phyloP scores from a whole-genome alignment of 2,329 filamentous ascomycete species.

The Myriosclerotinia scirpicola region DNA sequence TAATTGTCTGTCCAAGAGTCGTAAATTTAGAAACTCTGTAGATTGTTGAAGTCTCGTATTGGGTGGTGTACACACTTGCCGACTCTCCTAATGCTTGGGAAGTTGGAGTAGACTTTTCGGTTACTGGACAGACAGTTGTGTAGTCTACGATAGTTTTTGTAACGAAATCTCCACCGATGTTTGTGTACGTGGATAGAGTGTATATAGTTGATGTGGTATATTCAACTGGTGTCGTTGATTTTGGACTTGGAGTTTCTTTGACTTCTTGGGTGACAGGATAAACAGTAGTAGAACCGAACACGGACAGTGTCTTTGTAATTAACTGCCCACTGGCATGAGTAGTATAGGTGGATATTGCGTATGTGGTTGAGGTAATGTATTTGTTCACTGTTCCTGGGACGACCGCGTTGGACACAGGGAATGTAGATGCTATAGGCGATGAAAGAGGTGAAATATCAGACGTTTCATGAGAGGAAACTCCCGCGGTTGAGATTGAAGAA shows the following conservation, averaged over 20 bases:
- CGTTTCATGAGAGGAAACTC: not conserved
- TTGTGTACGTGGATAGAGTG: not conserved
- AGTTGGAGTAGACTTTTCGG: not conserved
- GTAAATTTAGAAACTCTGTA: not conserved
- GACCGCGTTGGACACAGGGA: not conserved
- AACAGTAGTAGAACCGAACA: not conserved
- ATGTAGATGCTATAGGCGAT: not conserved
- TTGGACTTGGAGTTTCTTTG: not conserved
- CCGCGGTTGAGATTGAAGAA: not conserved
- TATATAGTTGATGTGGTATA: not conserved
- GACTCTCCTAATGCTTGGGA: not conserved
- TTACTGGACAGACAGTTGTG: not conserved
- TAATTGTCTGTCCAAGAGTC: not conserved
- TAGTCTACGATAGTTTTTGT: constrained; percentile 6
- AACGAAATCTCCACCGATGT: not conserved
- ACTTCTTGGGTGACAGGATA: not conserved
- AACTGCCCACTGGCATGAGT: not conserved
- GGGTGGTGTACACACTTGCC: not conserved
- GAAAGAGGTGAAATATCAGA: not conserved
- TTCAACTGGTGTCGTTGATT: not conserved
- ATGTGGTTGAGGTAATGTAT: not conserved
- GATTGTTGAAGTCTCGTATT: not conserved
- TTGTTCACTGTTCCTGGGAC: not conserved
- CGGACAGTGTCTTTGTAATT: not conserved
- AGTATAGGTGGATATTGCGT: constrained; percentile 2